A percentile compares a stretch with the other conserved stretches of the same genome.
These are phyloP conservation scores for Nasturtium officinale DNA, from an alignment of 345 rosid genomes.

Conservation along the genomic window DNA sequence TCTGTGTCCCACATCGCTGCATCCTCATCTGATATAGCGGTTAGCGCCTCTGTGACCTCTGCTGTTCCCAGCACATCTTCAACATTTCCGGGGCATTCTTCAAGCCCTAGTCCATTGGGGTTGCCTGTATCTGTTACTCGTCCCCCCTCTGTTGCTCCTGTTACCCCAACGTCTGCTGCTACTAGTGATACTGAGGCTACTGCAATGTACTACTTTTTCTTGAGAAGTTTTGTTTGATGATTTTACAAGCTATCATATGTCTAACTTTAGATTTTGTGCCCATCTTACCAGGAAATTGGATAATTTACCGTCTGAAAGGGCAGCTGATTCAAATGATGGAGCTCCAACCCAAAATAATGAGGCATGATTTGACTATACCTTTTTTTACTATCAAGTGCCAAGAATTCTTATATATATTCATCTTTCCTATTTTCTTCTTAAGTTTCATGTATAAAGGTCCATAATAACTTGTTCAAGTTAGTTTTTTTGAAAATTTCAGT, in stretches of 20 bases:
- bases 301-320: slow-evolving; percentile 49
- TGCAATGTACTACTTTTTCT: slow-evolving; percentile 49
- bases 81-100: slow-evolving; percentile 46
- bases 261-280: slow-evolving; percentile 14
- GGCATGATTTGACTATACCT: slow-evolving; percentile 50
- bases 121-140: slow-evolving; percentile 57
- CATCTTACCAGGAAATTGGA: slow-evolving; percentile 49
- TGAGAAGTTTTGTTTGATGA: slow-evolving; percentile 28
- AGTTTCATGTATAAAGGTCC: slow-evolving; percentile 16
- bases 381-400: slow-evolving; percentile 1
- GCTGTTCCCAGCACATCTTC: slow-evolving; percentile 52
- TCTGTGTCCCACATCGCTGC: slow-evolving; percentile 50
- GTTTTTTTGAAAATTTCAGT: slow-evolving; percentile 8
- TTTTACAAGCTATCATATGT: background rate
- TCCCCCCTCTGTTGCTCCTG: slow-evolving; percentile 47
- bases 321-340: slow-evolving; percentile 50
- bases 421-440: slow-evolving; percentile 14
- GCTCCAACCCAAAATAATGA: slow-evolving; percentile 56
- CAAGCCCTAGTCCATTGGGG: slow-evolving; percentile 64
- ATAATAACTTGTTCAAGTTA: slow-evolving; percentile 8
- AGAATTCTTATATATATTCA: slow-evolving; percentile 2
- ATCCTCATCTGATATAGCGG: slow-evolving; percentile 50
- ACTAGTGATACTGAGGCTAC: slow-evolving; percentile 49
- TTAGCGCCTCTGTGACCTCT: slow-evolving; percentile 42
- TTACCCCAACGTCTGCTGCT: slow-evolving; percentile 48